Base-by-base conservation (phyloP, 202 grass and related monocot genomes). In the Panicum virgatum region DNA sequence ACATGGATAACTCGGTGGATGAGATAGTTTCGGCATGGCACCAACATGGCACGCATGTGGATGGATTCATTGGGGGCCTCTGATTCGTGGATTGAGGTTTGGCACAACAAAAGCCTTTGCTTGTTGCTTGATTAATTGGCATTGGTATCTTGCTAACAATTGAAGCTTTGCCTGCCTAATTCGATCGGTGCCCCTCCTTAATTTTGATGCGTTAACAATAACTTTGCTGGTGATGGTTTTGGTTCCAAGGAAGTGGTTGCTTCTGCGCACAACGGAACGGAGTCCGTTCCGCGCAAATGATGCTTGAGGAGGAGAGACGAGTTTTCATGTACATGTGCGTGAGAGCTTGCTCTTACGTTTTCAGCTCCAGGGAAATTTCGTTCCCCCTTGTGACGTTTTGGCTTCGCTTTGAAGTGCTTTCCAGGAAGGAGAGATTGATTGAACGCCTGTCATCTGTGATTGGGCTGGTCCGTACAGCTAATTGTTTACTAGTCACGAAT, bases 241-340 rank as follows among this genome's bases (percentile, higher is more conserved):
- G 51, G 32, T 42, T 53, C n/a, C 52, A 77, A 80, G 87, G 78
- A 62, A 89, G 65, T 81, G 82, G 38, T 89, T 89, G 87, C 72
- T 82, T 89, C 30, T 0, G 18, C 32, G 47, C 66, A 4, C 43
- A 39, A 61, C n/a, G 12, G 42, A 78, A 72, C 46, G 52, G 23
- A n/a, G n/a, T n/a, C 68, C 53, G 46, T 44, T 77, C 57, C 69
- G 43, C 42, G 76, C 71, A 19, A 32, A 20, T 20, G 60, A 11
- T 84, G 69, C 69, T 88, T 84, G 75, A 69, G 12, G 20, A n/a
- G 29, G 25, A 62, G n/a, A n/a, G n/a, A n/a, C 38, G 34, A 80
- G 7, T 12, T 69, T 63, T 69, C 61, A n/a, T n/a, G n/a, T n/a
- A 78, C 68, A 80, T 61, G 64, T 50, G 52, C 7, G 61, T 52